phyloP scores from a whole-genome alignment of 139 green algal species.

The Chlamydomonas sp. region DNA sequence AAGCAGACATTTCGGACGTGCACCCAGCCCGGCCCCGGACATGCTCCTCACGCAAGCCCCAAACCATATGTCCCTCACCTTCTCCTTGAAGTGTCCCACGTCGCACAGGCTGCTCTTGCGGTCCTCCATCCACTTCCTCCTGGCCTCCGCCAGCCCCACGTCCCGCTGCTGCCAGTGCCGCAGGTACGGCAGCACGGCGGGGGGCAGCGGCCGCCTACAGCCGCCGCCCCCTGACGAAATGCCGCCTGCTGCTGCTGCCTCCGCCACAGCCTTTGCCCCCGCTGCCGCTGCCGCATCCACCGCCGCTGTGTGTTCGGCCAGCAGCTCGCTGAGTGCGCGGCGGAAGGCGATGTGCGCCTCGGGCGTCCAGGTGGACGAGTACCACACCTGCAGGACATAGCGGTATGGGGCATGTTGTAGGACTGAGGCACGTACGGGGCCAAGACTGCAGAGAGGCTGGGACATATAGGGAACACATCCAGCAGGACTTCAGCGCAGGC shows the following conservation, averaged over 20 bases:
- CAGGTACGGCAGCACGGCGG: constrained; percentile 10
- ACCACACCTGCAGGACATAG: constrained; percentile 69
- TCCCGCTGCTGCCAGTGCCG: constrained; percentile 47
- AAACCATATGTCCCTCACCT: not conserved
- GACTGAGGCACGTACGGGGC: no score
- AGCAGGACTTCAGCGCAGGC: not conserved
- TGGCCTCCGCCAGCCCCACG: constrained; percentile 21
- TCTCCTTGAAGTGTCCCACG: constrained; percentile 34
- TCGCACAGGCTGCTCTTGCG: not conserved
- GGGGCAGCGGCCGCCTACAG: not conserved
- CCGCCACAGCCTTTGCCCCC: not conserved
- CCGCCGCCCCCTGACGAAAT: not conserved
- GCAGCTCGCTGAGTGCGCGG: constrained; percentile 17
- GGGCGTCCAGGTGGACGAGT: constrained; percentile 47
- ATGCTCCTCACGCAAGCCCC: not conserved
- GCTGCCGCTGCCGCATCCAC: not conserved
- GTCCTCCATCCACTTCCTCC: constrained; percentile 8
- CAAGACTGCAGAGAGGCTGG: no score
- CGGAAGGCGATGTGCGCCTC: constrained; percentile 42
- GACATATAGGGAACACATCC: no score
- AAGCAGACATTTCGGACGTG: no score
- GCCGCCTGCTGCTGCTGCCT: not conserved
- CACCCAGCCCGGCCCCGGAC: no score
- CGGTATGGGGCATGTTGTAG: no score
- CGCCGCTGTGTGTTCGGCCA: not conserved